These are phyloP conservation scores for Salvia rosmarinus DNA, from an alignment of 257 asterid species.

Conservation along the genomic window DNA sequence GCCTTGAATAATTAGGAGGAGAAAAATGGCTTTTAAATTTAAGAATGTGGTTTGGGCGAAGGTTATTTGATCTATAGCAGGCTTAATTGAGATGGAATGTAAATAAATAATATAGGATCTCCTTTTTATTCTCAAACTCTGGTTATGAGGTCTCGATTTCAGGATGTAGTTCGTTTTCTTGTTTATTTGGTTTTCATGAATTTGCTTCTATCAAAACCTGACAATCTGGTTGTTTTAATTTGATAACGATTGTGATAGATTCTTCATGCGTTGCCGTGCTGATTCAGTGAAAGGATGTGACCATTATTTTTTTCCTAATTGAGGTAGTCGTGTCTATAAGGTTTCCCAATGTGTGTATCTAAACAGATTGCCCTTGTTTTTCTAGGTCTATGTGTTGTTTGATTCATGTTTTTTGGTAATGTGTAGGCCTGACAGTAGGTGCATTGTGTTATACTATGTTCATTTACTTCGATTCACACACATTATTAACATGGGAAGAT, in stretches of 20 bases:
- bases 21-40: neutral
- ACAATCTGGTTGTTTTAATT: neutral
- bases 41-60: conserved; percentile 25
- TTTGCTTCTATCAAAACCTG: neutral
- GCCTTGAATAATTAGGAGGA: neutral
- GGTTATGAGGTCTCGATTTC: conserved; percentile 15
- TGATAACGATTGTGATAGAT: neutral
- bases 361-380: neutral
- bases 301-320: conserved; percentile 6
- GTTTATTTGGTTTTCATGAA: neutral
- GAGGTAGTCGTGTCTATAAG: neutral
- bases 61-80: conserved; percentile 21
- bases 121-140: neutral
- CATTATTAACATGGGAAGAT: neutral
- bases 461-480: conserved; percentile 1
- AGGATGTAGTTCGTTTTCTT: neutral
- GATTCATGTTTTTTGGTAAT: conserved; percentile 16
- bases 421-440: neutral
- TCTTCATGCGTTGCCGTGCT: conserved; percentile 19
- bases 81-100: neutral
- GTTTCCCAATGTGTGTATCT: neutral
- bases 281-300: conserved; percentile 9
- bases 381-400: neutral
- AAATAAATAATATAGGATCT: conserved; percentile 25
- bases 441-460: neutral